Conservation (phyloP, 169 alveolate species). For the Toxoplasma gondii region DNA sequence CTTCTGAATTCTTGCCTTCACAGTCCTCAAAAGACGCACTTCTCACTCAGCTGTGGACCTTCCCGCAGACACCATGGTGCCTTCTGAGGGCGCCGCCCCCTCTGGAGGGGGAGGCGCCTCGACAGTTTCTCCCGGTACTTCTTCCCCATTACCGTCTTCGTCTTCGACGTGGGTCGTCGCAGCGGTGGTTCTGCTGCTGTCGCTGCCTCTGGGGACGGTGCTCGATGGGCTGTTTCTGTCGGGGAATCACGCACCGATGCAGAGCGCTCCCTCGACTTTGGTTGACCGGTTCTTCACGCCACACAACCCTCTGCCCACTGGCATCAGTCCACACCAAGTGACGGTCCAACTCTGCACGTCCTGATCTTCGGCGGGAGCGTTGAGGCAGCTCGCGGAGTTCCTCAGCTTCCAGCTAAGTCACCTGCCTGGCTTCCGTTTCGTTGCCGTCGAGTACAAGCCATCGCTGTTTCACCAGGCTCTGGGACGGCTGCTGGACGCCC, state of each 20-base stretch:
- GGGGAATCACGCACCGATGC: neutral
- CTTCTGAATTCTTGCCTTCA: no score
- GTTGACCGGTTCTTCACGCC: slow-evolving; percentile 38
- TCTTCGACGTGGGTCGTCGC: slow-evolving; percentile 14
- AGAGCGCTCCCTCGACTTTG: neutral
- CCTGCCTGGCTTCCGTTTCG: slow-evolving; percentile 47
- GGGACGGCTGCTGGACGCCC: slow-evolving; percentile 5
- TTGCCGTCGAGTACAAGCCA: slow-evolving; percentile 25
- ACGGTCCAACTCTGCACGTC: slow-evolving; percentile 61
- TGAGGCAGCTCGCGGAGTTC: slow-evolving; percentile 31
- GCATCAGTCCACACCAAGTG: slow-evolving; percentile 41
- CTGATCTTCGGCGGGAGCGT: slow-evolving; percentile 57
- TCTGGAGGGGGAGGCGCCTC: no score
- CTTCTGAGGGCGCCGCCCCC: no score
- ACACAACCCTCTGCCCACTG: slow-evolving; percentile 53
- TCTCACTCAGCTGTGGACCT: no score
- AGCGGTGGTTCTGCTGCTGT: neutral
- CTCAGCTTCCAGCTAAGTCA: slow-evolving; percentile 7
- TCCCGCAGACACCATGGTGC: no score
- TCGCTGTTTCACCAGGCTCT: slow-evolving; percentile 32
- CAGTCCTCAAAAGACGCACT: no score
- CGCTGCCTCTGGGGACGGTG: slow-evolving; percentile 17
- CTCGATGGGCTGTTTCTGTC: neutral
- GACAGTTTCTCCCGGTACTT: neutral
- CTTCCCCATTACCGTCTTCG: neutral